These are phyloP conservation scores for Boletellus ananas DNA, from an alignment of 768 basidiomycete genomes.

Conservation along the genomic window DNA sequence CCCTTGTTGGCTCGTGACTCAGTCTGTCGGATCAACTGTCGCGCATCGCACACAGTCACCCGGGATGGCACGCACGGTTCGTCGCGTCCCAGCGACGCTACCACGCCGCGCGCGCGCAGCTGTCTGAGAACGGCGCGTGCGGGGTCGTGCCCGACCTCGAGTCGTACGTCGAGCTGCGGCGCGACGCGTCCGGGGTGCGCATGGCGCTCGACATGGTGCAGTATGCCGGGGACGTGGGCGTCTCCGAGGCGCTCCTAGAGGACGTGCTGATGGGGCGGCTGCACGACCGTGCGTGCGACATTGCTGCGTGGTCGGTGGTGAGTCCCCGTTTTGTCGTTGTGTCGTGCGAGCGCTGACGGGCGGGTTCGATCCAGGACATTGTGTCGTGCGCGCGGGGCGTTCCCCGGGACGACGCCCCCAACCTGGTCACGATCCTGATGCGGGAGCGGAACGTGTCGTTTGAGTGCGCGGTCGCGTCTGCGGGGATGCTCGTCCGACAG, in stretches of 20 bases:
- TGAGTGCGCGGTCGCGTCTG: constrained; percentile 40
- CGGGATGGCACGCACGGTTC: constrained; percentile 44
- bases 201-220: constrained; percentile 53
- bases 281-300: constrained; percentile 41
- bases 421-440: constrained; percentile 51
- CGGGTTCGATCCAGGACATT: constrained; percentile 45
- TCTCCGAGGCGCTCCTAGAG: constrained; percentile 31
- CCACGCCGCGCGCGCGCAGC: constrained; percentile 31
- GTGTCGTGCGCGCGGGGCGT: constrained; percentile 48
- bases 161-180: constrained; percentile 43
- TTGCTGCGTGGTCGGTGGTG: constrained; percentile 55
- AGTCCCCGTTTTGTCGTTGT: constrained; percentile 6
- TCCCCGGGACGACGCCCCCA: constrained; percentile 37
- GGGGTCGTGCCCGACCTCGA: constrained; percentile 38
- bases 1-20: background rate
- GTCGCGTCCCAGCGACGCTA: constrained; percentile 32
- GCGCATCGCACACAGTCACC: constrained; percentile 33
- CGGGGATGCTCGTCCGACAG: constrained; percentile 25
- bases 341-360: background rate
- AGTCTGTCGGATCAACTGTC: constrained; percentile 40
- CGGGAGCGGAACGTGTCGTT: constrained; percentile 39
- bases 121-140: constrained; percentile 22
- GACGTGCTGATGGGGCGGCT: constrained; percentile 32
- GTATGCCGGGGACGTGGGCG: constrained; percentile 43
- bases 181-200: constrained; percentile 46